Base-by-base conservation (phyloP, 2,329 filamentous ascomycete genomes). In the Clonostachys sp. region DNA sequence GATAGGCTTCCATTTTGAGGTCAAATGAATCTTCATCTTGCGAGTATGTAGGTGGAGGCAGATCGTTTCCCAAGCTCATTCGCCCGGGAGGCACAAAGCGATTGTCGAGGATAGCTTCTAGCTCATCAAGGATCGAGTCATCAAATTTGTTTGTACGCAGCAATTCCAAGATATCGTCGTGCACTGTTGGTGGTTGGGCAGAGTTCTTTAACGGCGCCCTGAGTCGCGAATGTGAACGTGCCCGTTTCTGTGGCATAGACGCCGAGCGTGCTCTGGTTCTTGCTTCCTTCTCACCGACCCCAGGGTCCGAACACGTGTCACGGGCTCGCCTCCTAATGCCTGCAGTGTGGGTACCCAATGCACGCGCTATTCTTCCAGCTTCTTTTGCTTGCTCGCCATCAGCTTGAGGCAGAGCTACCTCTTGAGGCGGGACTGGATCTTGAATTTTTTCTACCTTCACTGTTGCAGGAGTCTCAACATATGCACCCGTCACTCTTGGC, bases 71-170 rank as follows among this genome's bases (percentile, higher is more conserved):
- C 12, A 39, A 39, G 36, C 14, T n/a, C 14, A 39, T 39, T 30
- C 24, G 24, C 24, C 9, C 9, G 24, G 9, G 24, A 30, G 9
- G 8, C 36, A 18, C 4, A 12, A 3, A 7, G 14, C 36, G 14
- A 39, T 39, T 18, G 6, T 24, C 24, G 24, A 81, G 56, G 38
- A 81, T 63, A 30, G 76, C 73, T 48, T 77, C 77, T 33, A 82
- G 65, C 50, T 82, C 76, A 43, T 83, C 79, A n/a, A 81, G 60
- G 1, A 78, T 82, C 2, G 77, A 80, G 54, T 83, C 80, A 16
- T 83, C 78, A 24, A 81, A 73, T 46, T 80, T 70, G 54, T 81
- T 72, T 41, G 63, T 65, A 14, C 69, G 69, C 51, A 78, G 70
- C 42, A 83, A 74, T 45, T 77, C 72, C 30, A 72, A 63, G 30